Evolutionary conservation across 225 moss, liverwort and hornwort species (phyloP).

Genomic region (Neckera pumila): DNA sequence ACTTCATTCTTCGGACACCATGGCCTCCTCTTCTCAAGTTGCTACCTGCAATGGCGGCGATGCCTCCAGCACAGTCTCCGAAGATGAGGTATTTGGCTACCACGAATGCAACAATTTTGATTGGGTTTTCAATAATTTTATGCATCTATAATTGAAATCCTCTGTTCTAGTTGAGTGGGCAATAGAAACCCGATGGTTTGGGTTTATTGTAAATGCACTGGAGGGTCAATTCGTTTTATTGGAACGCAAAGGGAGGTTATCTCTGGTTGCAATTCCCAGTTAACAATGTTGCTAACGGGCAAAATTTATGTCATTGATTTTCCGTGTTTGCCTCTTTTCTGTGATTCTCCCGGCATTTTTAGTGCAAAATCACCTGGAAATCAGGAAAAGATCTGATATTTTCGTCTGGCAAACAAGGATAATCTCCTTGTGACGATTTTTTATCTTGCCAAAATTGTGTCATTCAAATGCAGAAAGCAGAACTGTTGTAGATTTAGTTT

Average conservation of each 20-base stretch:
- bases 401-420: too few species aligned
- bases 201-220: background rate
- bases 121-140: background rate
- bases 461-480: too few species aligned
- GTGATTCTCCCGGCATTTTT: background rate
- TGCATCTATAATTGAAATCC: background rate
- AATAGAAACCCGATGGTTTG: background rate
- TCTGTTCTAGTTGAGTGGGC: background rate
- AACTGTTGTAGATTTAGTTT: background rate
- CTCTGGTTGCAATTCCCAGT: background rate
- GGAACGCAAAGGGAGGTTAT: background rate
- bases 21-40: too few species aligned
- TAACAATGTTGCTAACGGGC: too few species aligned
- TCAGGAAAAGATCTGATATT: background rate
- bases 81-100: too few species aligned
- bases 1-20: too few species aligned
- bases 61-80: too few species aligned
- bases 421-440: background rate
- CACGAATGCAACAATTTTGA: too few species aligned
- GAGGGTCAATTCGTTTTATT: background rate
- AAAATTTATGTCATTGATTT: background rate
- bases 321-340: too few species aligned
- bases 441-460: background rate
- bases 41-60: too few species aligned
- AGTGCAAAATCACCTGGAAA: background rate